Evolutionary conservation across 352 stramenopile species (phyloP).

Genomic region (Globisporangium cylindrosporum): DNA sequence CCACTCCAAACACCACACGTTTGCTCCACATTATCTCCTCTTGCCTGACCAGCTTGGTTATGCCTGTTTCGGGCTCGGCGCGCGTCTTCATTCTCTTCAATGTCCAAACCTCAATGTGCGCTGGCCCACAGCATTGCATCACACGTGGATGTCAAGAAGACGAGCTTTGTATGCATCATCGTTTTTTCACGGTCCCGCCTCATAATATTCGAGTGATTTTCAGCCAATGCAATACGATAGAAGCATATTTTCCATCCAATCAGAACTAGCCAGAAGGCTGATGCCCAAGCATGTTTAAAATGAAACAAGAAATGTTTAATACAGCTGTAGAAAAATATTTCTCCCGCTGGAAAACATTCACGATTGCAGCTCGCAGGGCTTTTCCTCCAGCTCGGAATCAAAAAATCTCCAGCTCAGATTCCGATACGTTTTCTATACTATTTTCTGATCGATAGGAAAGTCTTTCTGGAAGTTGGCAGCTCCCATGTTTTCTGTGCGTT

Average conservation of each 20-base stretch:
- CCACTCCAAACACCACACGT: not conserved
- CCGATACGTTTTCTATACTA: not conserved
- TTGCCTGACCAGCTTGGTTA: not conserved
- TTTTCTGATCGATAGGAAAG: not conserved
- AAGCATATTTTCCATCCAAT: not conserved
- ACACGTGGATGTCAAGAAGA: slow-evolving; percentile 5
- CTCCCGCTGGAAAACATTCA: not conserved
- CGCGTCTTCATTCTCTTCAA: not conserved
- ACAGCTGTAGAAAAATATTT: not conserved
- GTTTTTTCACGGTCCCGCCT: not conserved
- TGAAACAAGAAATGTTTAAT: not conserved
- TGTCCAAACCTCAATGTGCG: slow-evolving; percentile 7
- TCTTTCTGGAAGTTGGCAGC: not conserved
- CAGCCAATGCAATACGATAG: not conserved
- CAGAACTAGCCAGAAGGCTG: not conserved
- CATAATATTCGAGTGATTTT: not conserved
- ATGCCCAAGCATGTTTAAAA: not conserved
- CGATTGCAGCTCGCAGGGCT: not conserved
- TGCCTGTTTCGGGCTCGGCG: not conserved
- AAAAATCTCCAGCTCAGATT: not conserved
- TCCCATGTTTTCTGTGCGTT: not conserved
- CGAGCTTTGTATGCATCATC: slow-evolving; percentile 1
- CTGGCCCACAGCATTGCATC: slow-evolving; percentile 6
- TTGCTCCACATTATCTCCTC: not conserved
- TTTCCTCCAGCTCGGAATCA: not conserved